Evolutionary conservation across 495 filamentous ascomycete species (phyloP), one percentile per base, ranked within the genome.

Genomic region (Trichoderma gamsii): DNA sequence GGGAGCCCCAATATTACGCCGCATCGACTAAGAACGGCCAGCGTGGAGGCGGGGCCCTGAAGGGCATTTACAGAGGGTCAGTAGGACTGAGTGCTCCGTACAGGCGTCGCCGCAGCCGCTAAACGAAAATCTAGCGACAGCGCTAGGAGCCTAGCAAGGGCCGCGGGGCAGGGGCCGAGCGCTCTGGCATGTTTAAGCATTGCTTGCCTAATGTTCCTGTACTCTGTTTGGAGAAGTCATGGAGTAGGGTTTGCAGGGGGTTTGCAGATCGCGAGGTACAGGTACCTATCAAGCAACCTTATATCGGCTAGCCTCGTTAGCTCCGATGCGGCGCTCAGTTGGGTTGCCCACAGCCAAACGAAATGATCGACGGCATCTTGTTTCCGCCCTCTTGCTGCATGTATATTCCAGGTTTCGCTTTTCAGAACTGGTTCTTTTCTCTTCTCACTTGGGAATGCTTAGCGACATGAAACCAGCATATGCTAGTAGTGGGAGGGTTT

Each of bases 1-100:
- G 56, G 44, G n/a, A 4, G 56, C 56, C 56, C 25, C 25, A 25
- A 32, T 61, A 61, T 61, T 61, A 61, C 25, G 27, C 12, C 2
- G 56, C 56, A 61, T 61, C 56, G 56, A 61, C 56, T 61, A 61
- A 61, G 23, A 32, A 11, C 23, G 3, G 23, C 27, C 56, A 61
- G 25, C 56, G 56, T 13, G 56, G 56, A 61, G 56, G 56, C 56
- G 56, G 56, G n/a, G 51, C 51, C 51, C 51, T 4, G 1, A n/a
- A 16, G 1, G n/a, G 21, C 51, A 21, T 21, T 21, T 25, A 52
- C 49, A 52, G 49, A 52, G 49, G 44, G 49, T 23, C 49, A 29
- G 29, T 29, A 29, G 29, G 29, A 29, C 29, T 29, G 29, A 15
- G 7, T n/a, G 46, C 46, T n/a, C 46, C 21, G 46, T 18, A 21